Percentiles rank a stretch among this genome's conserved stretches.
These are phyloP conservation scores for Arctium minus DNA, from an alignment of 129 eudicot genomes.

Conservation along the genomic window DNA sequence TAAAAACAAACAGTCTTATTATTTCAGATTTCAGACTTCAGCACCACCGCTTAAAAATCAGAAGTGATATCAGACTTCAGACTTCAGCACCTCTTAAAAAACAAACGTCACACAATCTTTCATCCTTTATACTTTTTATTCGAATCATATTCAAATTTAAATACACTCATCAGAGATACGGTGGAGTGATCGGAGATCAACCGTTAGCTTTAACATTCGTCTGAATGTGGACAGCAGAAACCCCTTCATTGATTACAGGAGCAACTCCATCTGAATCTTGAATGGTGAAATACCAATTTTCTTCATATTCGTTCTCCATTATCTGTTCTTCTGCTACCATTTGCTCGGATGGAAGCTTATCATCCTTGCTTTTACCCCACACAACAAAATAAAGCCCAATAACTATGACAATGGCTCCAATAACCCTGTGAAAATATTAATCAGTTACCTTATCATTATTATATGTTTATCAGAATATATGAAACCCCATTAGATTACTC, in stretches of 20 bases:
- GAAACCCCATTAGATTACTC: too few species aligned
- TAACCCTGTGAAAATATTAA: conserved; percentile 44
- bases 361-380: conserved; percentile 86
- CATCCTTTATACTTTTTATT: too few species aligned
- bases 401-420: conserved; percentile 72
- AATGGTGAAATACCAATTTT: conserved; percentile 18
- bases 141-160: neutral
- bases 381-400: conserved; percentile 74
- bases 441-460: neutral
- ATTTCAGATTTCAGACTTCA: too few species aligned
- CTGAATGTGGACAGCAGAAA: neutral
- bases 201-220: neutral
- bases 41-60: too few species aligned
- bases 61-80: too few species aligned
- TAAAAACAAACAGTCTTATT: too few species aligned
- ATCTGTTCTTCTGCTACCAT: conserved; percentile 24
- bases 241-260: neutral
- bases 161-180: conserved; percentile 1
- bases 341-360: conserved; percentile 26
- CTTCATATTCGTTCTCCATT: conserved; percentile 8
- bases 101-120: too few species aligned
- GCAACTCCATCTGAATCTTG: conserved; percentile 17
- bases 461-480: too few species aligned
- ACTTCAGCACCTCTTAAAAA: too few species aligned
- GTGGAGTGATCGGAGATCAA: neutral